A percentile compares a stretch with the other conserved stretches of the same genome.
Conservation (phyloP, 129 eudicot genomes). For the Flaveria trinervia region DNA sequence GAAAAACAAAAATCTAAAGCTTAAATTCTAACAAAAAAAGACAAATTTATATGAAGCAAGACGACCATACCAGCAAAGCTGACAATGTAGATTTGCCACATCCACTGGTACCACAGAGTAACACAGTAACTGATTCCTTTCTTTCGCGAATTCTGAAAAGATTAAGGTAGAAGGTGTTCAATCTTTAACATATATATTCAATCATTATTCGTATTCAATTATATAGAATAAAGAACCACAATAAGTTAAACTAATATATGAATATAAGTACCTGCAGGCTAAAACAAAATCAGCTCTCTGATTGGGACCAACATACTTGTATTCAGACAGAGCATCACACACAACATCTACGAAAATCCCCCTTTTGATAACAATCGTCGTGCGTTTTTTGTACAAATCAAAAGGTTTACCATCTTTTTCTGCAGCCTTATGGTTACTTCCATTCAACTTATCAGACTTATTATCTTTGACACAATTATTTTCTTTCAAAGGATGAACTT, state of each 20-base stretch:
- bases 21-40: not conserved
- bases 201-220: not conserved
- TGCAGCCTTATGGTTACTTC: not conserved
- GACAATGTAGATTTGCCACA: slow-evolving; percentile 98
- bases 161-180: not conserved
- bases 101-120: slow-evolving; percentile 96
- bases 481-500: slow-evolving; percentile 17
- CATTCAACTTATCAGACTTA: not conserved
- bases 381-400: slow-evolving; percentile 83
- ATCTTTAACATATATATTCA: not conserved
- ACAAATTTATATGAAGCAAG: not conserved
- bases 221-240: not conserved
- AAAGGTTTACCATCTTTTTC: slow-evolving; percentile 52
- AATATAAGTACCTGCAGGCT: slow-evolving; percentile 77
- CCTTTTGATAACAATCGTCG: slow-evolving; percentile 70
- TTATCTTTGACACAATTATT: not conserved
- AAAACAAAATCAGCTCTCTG: slow-evolving; percentile 88
- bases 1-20: not conserved
- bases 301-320: slow-evolving; percentile 89
- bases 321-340: slow-evolving; percentile 85
- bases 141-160: slow-evolving; percentile 73
- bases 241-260: not conserved
- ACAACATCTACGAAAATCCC: slow-evolving; percentile 64
- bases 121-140: slow-evolving; percentile 81
- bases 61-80: slow-evolving; percentile 65